Base-by-base conservation (phyloP, 495 filamentous ascomycete species). In the Amniculicola lignicola region DNA sequence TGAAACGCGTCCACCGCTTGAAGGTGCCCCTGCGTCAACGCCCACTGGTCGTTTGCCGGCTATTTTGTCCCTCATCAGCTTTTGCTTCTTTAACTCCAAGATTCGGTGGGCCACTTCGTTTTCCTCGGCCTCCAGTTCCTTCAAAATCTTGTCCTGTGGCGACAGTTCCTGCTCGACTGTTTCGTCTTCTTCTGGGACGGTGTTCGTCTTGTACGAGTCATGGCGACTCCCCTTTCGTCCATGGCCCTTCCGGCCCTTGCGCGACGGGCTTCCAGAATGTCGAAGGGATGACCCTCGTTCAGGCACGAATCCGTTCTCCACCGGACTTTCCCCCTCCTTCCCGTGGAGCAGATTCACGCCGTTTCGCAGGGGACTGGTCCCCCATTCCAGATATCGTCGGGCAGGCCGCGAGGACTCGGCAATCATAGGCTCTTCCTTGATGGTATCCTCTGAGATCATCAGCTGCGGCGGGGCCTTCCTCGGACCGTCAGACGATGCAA, bases 181-280 rank as follows among this genome's bases (percentile, higher is more conserved):
- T 35, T 61, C 62, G 18, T 65, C 58, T 45, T 66, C 63, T 35
- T 66, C 63, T n/a, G 51, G 51, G 14, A 66, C 63, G 23, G 63
- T 66, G 27, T 55, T 57, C 14, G 63, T 66, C 44, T 62, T 66
- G 48, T 62, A 62, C 54, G 63, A 49, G 51, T 62, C 55, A 54
- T 62, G 54, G 11, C 62, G 57, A 24, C 54, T 62, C 9, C 36
- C 36, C 29, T 51, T 56, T 14, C 63, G 54, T 23, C 49, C 29
- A 16, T 58, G 57, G 24, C 42, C 23, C 38, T 47, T 45, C 27
- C 54, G 54, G 42, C 54, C 25, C 25, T 54, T 55, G 15, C 62
- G 58, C 46, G 63, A 62, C n/a, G 63, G 59, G 35, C 63, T 66
- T 12, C 49, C 63, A 14, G 54, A 53, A 44, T 66, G 63, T 25